Percentiles rank a stretch among this genome's conserved stretches.
phyloP scores from a whole-genome alignment of 805 yeast genomes.

The Ogataea paradorogensis region DNA sequence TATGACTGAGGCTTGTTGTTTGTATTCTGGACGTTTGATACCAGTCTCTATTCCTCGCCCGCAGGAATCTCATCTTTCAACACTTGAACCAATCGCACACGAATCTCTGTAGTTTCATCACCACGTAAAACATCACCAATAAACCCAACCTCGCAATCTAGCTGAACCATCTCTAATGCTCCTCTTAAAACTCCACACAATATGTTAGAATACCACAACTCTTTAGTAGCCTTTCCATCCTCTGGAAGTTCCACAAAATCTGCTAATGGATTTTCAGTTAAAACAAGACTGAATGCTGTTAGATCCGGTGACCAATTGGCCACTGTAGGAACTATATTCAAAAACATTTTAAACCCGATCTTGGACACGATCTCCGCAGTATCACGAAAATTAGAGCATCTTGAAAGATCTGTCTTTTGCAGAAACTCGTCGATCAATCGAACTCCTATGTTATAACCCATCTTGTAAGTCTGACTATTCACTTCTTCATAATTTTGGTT shows the following conservation, averaged over 20 bases:
- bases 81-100: conserved; percentile 65
- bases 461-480: conserved; percentile 77
- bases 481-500: conserved; percentile 73
- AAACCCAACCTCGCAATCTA: conserved; percentile 82
- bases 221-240: conserved; percentile 64
- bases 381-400: conserved; percentile 77
- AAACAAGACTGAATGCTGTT: conserved; percentile 66
- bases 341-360: conserved; percentile 85
- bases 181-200: conserved; percentile 89
- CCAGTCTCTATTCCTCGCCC: conserved; percentile 64
- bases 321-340: conserved; percentile 70
- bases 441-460: conserved; percentile 95
- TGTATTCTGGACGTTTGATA: not conserved
- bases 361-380: conserved; percentile 85
- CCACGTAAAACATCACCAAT: conserved; percentile 81
- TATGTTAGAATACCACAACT: conserved; percentile 90
- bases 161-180: conserved; percentile 91
- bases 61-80: conserved; percentile 95
- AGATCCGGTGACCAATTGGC: conserved; percentile 74
- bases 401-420: conserved; percentile 79
- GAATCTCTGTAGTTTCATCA: conserved; percentile 74
- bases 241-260: conserved; percentile 94
- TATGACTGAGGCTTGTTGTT: conserved; percentile 6
- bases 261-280: conserved; percentile 85
- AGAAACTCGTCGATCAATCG: conserved; percentile 89